Base-by-base conservation (phyloP, 2,329 filamentous ascomycete species). In the Calonectria leucothoes region DNA sequence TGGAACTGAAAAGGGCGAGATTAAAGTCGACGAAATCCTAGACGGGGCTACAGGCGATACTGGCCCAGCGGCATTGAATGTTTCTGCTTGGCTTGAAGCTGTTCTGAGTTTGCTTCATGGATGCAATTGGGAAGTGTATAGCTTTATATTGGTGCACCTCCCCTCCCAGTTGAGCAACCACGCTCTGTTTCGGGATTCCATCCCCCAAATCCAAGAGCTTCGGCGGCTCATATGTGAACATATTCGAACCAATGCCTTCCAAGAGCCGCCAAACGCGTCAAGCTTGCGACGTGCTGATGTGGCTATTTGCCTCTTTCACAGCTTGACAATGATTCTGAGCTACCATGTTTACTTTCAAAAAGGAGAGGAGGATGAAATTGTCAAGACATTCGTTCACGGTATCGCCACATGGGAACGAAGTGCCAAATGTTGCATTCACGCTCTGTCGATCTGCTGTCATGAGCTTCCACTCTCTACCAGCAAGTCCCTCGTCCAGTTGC, bases 351-450 rank as follows among this genome's bases (percentile, higher is more conserved):
- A 95, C 78, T 97, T 98, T 82, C 89, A 92, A 68, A 96, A 96
- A 81, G 90, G 91, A 35, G 95, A 98, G 79, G 93, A 98, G 82
- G 96, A 98, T 80, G 95, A 98, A 49, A 92, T 98, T 42, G 95
- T 98, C 31, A 93, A 93, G 76, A 92, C 94, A 0, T 98, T 99
- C 81, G 92, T 97, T 77, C 90, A 94, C 70, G 96, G 96, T 2
- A 94, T 98, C 72, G 92, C 93, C 14, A 92, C 92, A 2, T 95
- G 93, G 90, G 95, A 98, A 80, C 91, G 94, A 75, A 97, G 95
- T 69, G 95, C 95, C 25, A 97, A 96, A 81, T 94, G 93, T 74
- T 99, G 97, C 84, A 98, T 99, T 67, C 96, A 99, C 83, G 96
- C 96, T 0, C 87, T 99, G 25, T 96, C 95, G 0, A 94, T 99